phyloP scores from a whole-genome alignment of 169 alveolate genomes.

The Cryptosporidium felis region DNA sequence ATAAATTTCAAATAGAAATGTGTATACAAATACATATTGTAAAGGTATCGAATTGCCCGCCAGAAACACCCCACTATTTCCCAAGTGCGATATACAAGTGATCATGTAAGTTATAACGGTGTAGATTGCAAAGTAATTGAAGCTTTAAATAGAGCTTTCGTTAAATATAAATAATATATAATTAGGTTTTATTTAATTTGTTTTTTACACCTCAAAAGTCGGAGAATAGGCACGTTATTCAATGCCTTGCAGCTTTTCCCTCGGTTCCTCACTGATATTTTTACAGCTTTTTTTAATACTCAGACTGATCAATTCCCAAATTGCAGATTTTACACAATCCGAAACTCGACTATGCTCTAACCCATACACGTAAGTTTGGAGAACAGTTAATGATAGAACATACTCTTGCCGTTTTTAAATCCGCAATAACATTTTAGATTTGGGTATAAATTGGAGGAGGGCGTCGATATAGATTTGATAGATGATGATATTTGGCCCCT shows the following conservation, averaged over 20 bases:
- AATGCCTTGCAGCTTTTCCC: background rate
- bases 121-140: no score
- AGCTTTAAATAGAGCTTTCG: no score
- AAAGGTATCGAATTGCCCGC: slow-evolving; percentile 18
- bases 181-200: background rate
- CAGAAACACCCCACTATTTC: slow-evolving; percentile 6
- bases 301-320: background rate
- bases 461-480: background rate
- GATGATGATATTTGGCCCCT: slow-evolving; percentile 70
- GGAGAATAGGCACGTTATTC: background rate
- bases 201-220: background rate
- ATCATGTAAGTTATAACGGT: no score
- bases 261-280: background rate
- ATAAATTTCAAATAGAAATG: no score
- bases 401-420: background rate
- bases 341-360: background rate
- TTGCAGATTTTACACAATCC: slow-evolving; percentile 11
- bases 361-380: slow-evolving; percentile 66
- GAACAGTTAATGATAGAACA: no score
- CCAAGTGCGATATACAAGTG: no score
- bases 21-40: background rate
- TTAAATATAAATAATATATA: no score
- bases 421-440: background rate
- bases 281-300: background rate
- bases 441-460: background rate